Percentiles rank a stretch among this genome's conserved stretches.
Conservation (phyloP, 2,329 filamentous ascomycete species). For the Paraphoma chrysanthemicola region DNA sequence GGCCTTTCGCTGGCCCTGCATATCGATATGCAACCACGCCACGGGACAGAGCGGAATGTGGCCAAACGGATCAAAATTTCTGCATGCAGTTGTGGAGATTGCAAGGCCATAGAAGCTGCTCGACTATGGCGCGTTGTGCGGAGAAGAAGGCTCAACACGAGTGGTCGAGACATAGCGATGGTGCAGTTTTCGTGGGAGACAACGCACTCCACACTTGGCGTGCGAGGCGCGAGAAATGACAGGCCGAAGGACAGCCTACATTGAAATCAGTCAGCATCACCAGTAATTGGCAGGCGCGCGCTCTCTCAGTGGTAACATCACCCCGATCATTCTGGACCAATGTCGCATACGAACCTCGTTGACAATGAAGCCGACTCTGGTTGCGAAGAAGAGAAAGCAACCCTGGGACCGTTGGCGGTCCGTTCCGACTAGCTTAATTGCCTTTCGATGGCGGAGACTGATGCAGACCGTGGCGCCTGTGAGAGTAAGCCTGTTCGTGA, state of each 20-base stretch:
- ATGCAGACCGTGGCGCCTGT: constrained; percentile 21
- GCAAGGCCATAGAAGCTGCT: constrained; percentile 18
- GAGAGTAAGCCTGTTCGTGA: constrained; percentile 38
- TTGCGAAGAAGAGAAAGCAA: background rate
- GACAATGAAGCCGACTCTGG: no score
- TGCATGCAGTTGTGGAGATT: constrained; percentile 14
- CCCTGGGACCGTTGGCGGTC: constrained; percentile 22
- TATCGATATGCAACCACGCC: constrained; percentile 31
- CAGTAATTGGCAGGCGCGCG: background rate
- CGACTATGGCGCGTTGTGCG: constrained; percentile 20
- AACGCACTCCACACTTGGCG: constrained; percentile 42
- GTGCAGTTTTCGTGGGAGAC: constrained; percentile 29
- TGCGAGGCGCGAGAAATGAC: constrained; percentile 11
- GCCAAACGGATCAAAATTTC: constrained; percentile 3
- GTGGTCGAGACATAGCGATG: constrained; percentile 16
- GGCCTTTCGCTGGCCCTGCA: constrained; percentile 39
- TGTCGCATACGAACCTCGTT: no score
- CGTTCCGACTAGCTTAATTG: constrained; percentile 18
- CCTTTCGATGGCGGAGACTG: constrained; percentile 25
- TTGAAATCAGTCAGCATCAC: background rate
- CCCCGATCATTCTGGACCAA: no score
- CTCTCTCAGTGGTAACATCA: background rate
- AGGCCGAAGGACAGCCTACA: constrained; percentile 4
- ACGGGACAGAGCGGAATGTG: constrained; percentile 7
- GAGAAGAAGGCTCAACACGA: constrained; percentile 22